Evolutionary conservation across 192 early-diverging fungal genomes (phyloP).

Genomic region (Gonapodya sp.): DNA sequence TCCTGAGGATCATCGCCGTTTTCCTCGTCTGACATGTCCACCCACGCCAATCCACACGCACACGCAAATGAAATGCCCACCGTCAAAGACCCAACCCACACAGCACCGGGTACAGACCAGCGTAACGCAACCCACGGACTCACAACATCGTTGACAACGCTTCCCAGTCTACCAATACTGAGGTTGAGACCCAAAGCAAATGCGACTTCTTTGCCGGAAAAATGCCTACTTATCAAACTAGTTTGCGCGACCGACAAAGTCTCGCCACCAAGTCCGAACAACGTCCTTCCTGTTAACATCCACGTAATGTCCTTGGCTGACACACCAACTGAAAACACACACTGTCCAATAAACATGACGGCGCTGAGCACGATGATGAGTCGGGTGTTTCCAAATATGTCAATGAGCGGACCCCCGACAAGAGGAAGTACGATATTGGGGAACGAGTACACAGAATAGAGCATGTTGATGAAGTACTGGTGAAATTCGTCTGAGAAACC

Average conservation of each 20-base stretch:
- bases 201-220: slow-evolving; percentile 42
- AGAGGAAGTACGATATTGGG: slow-evolving; percentile 54
- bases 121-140: slow-evolving; percentile 32
- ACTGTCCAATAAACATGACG: slow-evolving; percentile 28
- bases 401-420: slow-evolving; percentile 38
- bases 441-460: slow-evolving; percentile 47
- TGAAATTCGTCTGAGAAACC: slow-evolving; percentile 20
- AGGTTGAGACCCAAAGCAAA: slow-evolving; percentile 39
- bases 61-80: slow-evolving; percentile 34
- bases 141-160: slow-evolving; percentile 45
- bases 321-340: slow-evolving; percentile 37
- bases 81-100: slow-evolving; percentile 34
- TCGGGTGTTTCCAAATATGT: slow-evolving; percentile 28
- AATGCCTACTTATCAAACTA: slow-evolving; percentile 43
- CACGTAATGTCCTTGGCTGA: slow-evolving; percentile 6
- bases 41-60: slow-evolving; percentile 10
- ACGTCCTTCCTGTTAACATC: slow-evolving; percentile 28
- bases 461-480: slow-evolving; percentile 31
- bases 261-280: slow-evolving; percentile 52
- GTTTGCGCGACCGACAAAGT: slow-evolving; percentile 32
- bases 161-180: slow-evolving; percentile 31
- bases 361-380: slow-evolving; percentile 28
- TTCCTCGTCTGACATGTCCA: background rate
- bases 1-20: background rate
- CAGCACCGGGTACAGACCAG: slow-evolving; percentile 29